Evolutionary conservation across 2,329 filamentous ascomycete species (phyloP), one percentile per base, ranked within the genome.

Genomic region (Paraphaeosphaeria sporulosa): DNA sequence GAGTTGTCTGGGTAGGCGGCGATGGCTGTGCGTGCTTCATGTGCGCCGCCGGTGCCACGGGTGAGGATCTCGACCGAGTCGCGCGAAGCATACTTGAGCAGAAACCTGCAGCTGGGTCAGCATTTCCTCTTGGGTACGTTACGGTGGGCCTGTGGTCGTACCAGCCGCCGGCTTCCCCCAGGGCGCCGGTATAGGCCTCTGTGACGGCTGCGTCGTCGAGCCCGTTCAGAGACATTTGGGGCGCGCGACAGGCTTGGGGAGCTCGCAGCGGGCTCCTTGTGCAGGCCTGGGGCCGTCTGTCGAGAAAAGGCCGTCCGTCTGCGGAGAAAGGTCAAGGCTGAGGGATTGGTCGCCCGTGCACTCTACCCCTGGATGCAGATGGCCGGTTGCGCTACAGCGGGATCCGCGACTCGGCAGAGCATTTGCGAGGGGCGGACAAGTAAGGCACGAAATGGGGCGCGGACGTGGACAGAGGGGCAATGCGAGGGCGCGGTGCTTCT

Each of bases 141-240:
- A 38, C 50, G 36, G 55, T 12, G 44, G 52, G 59, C 44, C 58
- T 52, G 49, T 61, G 42, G 62, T 83, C 91, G 80, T 86, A 98
- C 95, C 95, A 99, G 90, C 93, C 94, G 82, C 93, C 94, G 60
- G 92, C 88, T 80, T 98, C 95, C 61, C 87, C 86, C 70, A 89
- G 83, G 58, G 92, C 91, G 71, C 87, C 83, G 75, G 94, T 90
- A 80, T 96, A 90, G 72, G 94, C 93, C 81, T 96, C 92, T 80
- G 89, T 87, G 80, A 99, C 86, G 75, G 88, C 86, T 70, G 86
- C 83, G 81, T 88, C 86, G 82, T 97, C 94, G 81, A 98, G 85
- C 67, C 95, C 95, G 88, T 97, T 97, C 80, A 98, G 85, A 84
- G 94, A 97, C 94, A 98, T 98, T 61, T 53, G 70, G 60, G 50